These are phyloP conservation scores for Chrysopogon serrulatus DNA, from an alignment of 176 grass and related monocot species.

Conservation along the genomic window DNA sequence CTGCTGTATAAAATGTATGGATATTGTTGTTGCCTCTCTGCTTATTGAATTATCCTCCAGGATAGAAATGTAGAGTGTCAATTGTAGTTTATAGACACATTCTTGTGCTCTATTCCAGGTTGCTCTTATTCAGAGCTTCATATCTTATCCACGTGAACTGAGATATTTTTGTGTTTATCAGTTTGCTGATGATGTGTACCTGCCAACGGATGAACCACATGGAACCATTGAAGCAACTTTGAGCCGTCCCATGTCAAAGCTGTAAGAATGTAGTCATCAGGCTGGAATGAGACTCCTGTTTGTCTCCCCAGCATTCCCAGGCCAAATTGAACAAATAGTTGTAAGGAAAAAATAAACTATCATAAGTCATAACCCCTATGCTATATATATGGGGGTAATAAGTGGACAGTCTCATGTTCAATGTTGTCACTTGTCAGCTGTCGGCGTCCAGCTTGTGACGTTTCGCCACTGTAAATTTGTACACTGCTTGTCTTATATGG, in stretches of 20 bases:
- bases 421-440: not conserved
- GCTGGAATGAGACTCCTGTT: not conserved
- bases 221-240: conserved; percentile 90
- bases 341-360: not conserved
- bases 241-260: conserved; percentile 57
- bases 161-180: conserved; percentile 6
- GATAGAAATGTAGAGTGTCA: not conserved
- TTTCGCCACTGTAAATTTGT: conserved; percentile 4
- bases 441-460: not conserved
- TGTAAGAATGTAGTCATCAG: conserved; percentile 42
- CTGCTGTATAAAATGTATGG: not conserved
- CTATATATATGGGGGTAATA: not conserved
- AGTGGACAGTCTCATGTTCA: not conserved
- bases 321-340: not conserved
- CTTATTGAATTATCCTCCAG: not conserved
- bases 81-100: not conserved
- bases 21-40: not conserved
- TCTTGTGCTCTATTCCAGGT: not conserved
- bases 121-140: not conserved
- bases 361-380: not conserved
- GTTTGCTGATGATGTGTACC: conserved; percentile 91
- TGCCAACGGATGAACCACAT: conserved; percentile 87
- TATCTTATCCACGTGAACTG: not conserved
- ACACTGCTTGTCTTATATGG: not conserved
- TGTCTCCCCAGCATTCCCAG: not conserved